Base-by-base conservation (phyloP, 2,329 filamentous ascomycete species). In the Ophiosphaerella narmari region DNA sequence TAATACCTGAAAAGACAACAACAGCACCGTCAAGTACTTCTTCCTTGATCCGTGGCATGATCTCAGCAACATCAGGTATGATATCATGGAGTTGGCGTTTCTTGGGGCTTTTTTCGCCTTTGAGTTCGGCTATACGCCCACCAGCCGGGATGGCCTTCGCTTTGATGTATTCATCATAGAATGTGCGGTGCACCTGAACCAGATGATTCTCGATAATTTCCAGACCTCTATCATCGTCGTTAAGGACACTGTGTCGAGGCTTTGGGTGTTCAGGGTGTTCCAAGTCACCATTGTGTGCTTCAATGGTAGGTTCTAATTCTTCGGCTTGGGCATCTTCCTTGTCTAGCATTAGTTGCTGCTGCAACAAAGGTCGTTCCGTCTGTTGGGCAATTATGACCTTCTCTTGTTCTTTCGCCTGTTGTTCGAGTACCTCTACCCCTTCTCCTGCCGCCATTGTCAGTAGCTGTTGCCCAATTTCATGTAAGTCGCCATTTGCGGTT, bases 261-360 rank as follows among this genome's bases (percentile, higher is more conserved):
- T 78, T 80, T 53, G 67, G 68, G 42, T 60, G 62, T 46, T 67
- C 73, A 38, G 43, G 52, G 39, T 55, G 43, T 42, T 65, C 62
- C 40, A 67, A 54, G 35, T 76, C 72, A 12, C 74, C 72, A 47
- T 79, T 76, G 43, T 68, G 72, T 52, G 50, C 68, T 54, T 67
- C 60, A 32, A 69, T 44, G 40, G 65, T 74, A 40, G 74, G 75
- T 16, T 78, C 77, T 31, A 79, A 77, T 41, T 80, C 80, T 13
- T 79, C 77, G 2, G 77, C 75, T 5, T 81, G 82, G 35, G 90
- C 86, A 60, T 92, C 89, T 64, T 91, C 89, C 62, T 90, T 89
- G 65, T 99, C 94, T 18, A 97, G 81, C 69, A 91, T 82, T 65
- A 96, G 89, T 72, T 99, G 94, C 76, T 96, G 88, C 68, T 94